A percentile compares a stretch with the other conserved stretches of the same genome.
These are phyloP conservation scores for Aspergillus heteromorphus DNA, from an alignment of 495 filamentous ascomycete species.

Conservation along the genomic window DNA sequence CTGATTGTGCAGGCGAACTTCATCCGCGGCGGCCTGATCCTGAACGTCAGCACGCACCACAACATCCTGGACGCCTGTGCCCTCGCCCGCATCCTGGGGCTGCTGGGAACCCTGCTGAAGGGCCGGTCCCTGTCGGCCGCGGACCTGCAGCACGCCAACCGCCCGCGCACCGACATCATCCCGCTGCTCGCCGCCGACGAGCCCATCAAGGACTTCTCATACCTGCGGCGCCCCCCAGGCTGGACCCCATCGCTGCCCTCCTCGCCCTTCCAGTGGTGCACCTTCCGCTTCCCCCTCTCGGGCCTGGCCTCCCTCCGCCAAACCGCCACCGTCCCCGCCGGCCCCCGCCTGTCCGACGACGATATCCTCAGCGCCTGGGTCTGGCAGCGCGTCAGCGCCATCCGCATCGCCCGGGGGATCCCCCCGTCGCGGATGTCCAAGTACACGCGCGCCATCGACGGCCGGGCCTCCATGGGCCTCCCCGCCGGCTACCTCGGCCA, in stretches of 20 bases:
- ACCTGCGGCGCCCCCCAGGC: slow-evolving; percentile 4
- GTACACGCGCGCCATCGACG: slow-evolving; percentile 27
- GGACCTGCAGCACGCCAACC: slow-evolving; percentile 21
- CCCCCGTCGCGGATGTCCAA: slow-evolving; percentile 8
- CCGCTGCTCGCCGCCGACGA: slow-evolving; percentile 21
- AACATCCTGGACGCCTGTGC: slow-evolving; percentile 27
- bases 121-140: not conserved
- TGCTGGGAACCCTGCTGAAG: slow-evolving; percentile 23
- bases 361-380: slow-evolving; percentile 45
- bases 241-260: not conserved
- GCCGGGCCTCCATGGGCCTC: slow-evolving; percentile 19
- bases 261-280: not conserved
- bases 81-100: slow-evolving; percentile 19
- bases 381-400: slow-evolving; percentile 28
- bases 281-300: not conserved
- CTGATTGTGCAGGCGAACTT: slow-evolving; percentile 26
- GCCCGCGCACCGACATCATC: slow-evolving; percentile 22
- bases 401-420: slow-evolving; percentile 3
- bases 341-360: slow-evolving; percentile 35
- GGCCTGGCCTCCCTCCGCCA: not conserved
- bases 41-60: slow-evolving; percentile 25
- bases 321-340: not conserved
- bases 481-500: slow-evolving; percentile 29
- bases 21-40: slow-evolving; percentile 24
- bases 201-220: slow-evolving; percentile 25